Conservation (phyloP, 805 yeast species). For the Wickerhamiella hasegawae region DNA sequence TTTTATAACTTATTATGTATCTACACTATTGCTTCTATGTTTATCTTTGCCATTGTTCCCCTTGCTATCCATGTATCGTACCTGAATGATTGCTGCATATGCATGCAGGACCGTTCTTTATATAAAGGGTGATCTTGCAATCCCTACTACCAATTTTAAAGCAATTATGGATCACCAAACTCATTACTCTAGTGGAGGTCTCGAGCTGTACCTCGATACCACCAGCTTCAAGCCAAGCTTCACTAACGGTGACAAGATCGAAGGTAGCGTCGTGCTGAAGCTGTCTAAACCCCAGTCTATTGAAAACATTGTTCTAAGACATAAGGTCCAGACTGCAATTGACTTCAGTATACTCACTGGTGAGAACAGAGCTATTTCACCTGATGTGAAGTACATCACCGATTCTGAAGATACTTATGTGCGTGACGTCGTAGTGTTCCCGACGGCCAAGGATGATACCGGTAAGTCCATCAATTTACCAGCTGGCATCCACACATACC, state of each 20-base stretch:
- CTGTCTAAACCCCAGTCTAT: conserved; percentile 6
- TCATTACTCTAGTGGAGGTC: no score
- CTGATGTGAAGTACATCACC: neutral
- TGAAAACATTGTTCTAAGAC: conserved; percentile 5
- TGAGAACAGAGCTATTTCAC: neutral
- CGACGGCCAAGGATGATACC: neutral
- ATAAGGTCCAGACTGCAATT: neutral
- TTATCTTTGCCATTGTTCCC: no score
- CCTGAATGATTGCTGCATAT: no score
- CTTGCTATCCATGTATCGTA: no score
- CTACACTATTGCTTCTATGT: no score
- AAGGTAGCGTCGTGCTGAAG: conserved; percentile 7
- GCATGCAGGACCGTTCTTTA: no score
- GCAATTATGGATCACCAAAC: no score
- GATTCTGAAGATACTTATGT: conserved; percentile 1
- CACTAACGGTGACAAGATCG: conserved; percentile 6
- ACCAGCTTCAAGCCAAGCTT: conserved; percentile 4
- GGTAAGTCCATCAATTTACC: conserved; percentile 5
- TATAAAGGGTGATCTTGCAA: no score
- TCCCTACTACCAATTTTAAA: no score
- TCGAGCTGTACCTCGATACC: no score
- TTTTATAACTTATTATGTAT: no score
- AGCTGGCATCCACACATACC: conserved; percentile 5
- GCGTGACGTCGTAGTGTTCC: conserved; percentile 4
- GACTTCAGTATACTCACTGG: no score